These are phyloP conservation scores for Aspergillus fructus DNA, from an alignment of 2,329 filamentous ascomycete species.

Conservation along the genomic window DNA sequence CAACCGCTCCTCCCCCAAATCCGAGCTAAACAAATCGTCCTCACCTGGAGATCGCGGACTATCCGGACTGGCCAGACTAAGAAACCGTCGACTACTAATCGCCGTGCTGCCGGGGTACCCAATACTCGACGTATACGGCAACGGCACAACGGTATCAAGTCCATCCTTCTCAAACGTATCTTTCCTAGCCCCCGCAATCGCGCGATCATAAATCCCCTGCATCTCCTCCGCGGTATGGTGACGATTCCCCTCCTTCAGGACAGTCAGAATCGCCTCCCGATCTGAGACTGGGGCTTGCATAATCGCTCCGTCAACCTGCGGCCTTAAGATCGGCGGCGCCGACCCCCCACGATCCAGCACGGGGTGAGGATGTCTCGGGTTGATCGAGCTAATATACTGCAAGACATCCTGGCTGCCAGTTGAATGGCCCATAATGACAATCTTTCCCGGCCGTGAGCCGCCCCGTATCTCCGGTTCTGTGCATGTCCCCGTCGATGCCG, in stretches of 20 bases:
- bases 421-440: slow-evolving; percentile 69
- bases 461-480: too few species aligned
- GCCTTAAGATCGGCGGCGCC: slow-evolving; percentile 40
- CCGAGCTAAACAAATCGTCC: slow-evolving; percentile 84
- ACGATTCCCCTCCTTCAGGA: slow-evolving; percentile 21
- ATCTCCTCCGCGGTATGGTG: slow-evolving; percentile 30
- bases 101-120: slow-evolving; percentile 40
- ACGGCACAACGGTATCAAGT: slow-evolving; percentile 27
- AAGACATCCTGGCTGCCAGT: slow-evolving; percentile 69
- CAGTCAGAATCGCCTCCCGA: slow-evolving; percentile 59
- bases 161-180: not conserved
- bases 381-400: slow-evolving; percentile 57
- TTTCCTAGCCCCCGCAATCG: slow-evolving; percentile 29
- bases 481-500: too few species aligned
- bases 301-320: slow-evolving; percentile 69
- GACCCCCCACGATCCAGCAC: slow-evolving; percentile 24
- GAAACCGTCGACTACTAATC: slow-evolving; percentile 56
- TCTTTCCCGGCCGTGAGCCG: slow-evolving; percentile 41
- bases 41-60: slow-evolving; percentile 61
- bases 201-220: slow-evolving; percentile 23
- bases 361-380: slow-evolving; percentile 28
- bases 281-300: slow-evolving; percentile 80
- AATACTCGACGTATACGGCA: slow-evolving; percentile 32
- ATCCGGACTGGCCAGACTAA: slow-evolving; percentile 54
- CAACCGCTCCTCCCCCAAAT: slow-evolving; percentile 61